A percentile compares a stretch with the other conserved stretches of the same genome.
Conservation (phyloP, 106 monocot genomes). For the Apostasia shenzhenica region DNA sequence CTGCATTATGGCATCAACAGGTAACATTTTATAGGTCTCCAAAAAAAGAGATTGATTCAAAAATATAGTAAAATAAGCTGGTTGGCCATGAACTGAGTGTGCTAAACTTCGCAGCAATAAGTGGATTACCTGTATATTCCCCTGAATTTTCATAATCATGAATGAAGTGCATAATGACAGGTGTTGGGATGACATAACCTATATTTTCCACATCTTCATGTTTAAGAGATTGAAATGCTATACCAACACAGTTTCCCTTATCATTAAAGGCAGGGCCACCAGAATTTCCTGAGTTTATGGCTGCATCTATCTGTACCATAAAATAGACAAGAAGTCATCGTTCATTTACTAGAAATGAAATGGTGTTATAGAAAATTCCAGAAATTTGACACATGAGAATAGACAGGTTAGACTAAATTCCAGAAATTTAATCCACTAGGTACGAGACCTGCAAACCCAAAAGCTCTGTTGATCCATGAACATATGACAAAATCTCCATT, state of each 20-base stretch:
- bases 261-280: conserved; percentile 99
- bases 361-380: too few species aligned
- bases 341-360: too few species aligned
- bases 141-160: conserved; percentile 91
- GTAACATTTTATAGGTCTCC: too few species aligned
- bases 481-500: conserved; percentile 97
- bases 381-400: too few species aligned
- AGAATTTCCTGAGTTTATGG: conserved; percentile 99
- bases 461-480: conserved; percentile 98
- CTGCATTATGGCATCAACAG: too few species aligned
- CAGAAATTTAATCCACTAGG: background rate
- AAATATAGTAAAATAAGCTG: too few species aligned
- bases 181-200: conserved; percentile 97
- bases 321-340: background rate
- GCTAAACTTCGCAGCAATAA: too few species aligned
- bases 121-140: conserved; percentile 76
- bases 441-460: conserved; percentile 79
- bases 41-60: too few species aligned
- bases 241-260: conserved; percentile 96
- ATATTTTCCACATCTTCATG: conserved; percentile 99
- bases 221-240: conserved; percentile 98
- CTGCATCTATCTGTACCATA: conserved; percentile 84
- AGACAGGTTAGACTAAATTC: too few species aligned
- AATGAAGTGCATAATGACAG: conserved; percentile 94
- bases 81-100: too few species aligned